A percentile compares a stretch with the other conserved stretches of the same genome.
Evolutionary conservation across 163 green algal species (phyloP).

Genomic region (Prototheca stagnorum): DNA sequence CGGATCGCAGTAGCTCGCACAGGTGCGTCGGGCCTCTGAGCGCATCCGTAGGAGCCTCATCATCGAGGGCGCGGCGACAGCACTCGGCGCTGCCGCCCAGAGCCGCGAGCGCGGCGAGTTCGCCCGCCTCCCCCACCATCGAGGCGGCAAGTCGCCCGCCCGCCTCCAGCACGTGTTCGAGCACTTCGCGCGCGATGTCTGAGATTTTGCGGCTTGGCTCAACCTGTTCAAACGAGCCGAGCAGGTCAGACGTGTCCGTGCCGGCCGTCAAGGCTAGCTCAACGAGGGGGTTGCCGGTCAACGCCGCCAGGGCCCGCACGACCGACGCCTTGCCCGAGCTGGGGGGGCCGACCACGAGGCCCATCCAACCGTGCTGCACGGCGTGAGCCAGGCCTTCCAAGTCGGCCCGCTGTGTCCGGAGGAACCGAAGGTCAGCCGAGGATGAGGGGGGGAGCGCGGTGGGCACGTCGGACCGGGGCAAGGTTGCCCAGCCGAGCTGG

Average conservation of each 20-base stretch:
- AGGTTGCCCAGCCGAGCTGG: conserved; percentile 17
- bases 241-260: conserved; percentile 86
- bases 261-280: conserved; percentile 69
- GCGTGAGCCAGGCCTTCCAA: conserved; percentile 34
- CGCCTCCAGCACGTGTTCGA: not conserved
- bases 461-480: conserved; percentile 2
- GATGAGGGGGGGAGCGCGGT: conserved; percentile 5
- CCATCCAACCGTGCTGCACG: conserved; percentile 62
- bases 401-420: conserved; percentile 30
- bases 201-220: conserved; percentile 11
- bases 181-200: conserved; percentile 4
- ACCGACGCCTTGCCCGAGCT: conserved; percentile 49
- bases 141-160: too few relatives aligned
- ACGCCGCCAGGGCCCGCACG: conserved; percentile 38
- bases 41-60: not conserved
- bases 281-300: conserved; percentile 45
- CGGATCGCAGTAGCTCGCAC: not conserved
- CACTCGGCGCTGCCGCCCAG: not conserved
- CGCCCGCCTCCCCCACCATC: too few relatives aligned
- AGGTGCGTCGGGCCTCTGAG: not conserved
- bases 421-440: conserved; percentile 16
- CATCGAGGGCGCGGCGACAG: not conserved
- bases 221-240: conserved; percentile 93
- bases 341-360: conserved; percentile 58
- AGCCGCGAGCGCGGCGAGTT: not conserved